Base-by-base conservation (phyloP, 371 early-diverging fungal genomes). In the Umbelopsis sp. region DNA sequence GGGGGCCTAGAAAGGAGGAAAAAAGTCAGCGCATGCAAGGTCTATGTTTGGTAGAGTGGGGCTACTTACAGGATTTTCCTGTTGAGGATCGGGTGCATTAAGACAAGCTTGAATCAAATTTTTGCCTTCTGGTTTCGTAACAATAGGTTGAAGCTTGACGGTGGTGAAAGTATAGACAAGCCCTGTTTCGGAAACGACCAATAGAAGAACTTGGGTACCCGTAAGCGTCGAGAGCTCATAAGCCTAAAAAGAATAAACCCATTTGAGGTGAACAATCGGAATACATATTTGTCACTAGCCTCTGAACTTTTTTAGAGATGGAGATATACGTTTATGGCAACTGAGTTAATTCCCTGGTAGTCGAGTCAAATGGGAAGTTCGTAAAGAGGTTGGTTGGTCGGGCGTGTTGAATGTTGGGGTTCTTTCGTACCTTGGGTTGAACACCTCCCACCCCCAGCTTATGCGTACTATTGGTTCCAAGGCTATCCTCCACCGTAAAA, bases 121-220 rank as follows among this genome's bases (percentile, higher is more conserved):
- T 78, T 96, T 94, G 57, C 97, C 97, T 72, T 96, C 97, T 10
- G 96, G 88, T 76, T 96, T 92, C 16, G 95, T 93, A 44, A 99
- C 96, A 35, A 99, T 85, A 14, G 97, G 97, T 79, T 97, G 96
- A 48, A 99, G 86, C 81, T 97, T 98, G 18, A 95, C 92, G 4
- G 99, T 99, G 14, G 99, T 97, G 77, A 97, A 99, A 0, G 99
- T 98, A 80, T 98, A 99, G 8, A 99, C 99, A 72, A 97, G 92
- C 25, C 99, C 99, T 25, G 97, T 97, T 79, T 97, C 99, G 4
- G 97, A 96, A 20, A 98, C 98, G 11, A 99, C 94, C 51, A 99
- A 76, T 51, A 99, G 82, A 65, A 99, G 85, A 48, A 99, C 96
- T 79, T 99, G 96, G 3, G 99, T 97, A 65, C 99, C 98, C 2